phyloP scores from a whole-genome alignment of 2,329 filamentous ascomycete genomes.

The Cladosporium sp. region DNA sequence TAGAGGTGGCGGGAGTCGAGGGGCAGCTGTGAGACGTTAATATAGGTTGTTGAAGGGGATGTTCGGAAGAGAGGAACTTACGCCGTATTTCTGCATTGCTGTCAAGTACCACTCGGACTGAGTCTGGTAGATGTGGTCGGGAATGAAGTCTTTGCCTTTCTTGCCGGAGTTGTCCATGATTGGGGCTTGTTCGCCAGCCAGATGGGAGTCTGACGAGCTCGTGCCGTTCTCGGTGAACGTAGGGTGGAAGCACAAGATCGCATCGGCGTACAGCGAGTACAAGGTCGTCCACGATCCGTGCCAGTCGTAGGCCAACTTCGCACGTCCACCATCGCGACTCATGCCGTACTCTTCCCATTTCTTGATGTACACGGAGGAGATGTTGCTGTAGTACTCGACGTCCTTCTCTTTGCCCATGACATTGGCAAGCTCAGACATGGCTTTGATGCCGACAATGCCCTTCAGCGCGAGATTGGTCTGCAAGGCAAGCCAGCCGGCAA shows the following conservation, averaged over 20 bases:
- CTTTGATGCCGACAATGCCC: slow-evolving; percentile 78
- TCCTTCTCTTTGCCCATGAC: slow-evolving; percentile 62
- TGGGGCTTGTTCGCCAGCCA: slow-evolving; percentile 13
- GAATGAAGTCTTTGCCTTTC: slow-evolving; percentile 58
- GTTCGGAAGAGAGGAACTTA: neutral
- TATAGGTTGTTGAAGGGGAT: no score
- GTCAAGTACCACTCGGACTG: slow-evolving; percentile 80
- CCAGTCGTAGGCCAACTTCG: slow-evolving; percentile 78
- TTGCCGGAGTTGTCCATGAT: slow-evolving; percentile 12
- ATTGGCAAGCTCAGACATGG: slow-evolving; percentile 71
- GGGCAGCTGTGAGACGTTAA: slow-evolving; percentile 53
- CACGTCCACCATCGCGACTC: slow-evolving; percentile 68
- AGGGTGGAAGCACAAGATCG: slow-evolving; percentile 76
- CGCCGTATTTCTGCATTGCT: slow-evolving; percentile 77
- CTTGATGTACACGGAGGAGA: slow-evolving; percentile 66
- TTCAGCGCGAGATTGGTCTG: slow-evolving; percentile 84
- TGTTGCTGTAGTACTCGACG: slow-evolving; percentile 59
- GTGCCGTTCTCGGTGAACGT: slow-evolving; percentile 29
- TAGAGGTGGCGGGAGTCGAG: slow-evolving; percentile 82
- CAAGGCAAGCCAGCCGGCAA: slow-evolving; percentile 74
- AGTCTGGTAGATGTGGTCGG: slow-evolving; percentile 72
- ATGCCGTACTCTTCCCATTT: slow-evolving; percentile 74
- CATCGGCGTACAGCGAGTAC: slow-evolving; percentile 83
- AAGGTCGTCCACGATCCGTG: slow-evolving; percentile 81
- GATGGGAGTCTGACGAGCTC: neutral